These are phyloP conservation scores for Mycena chlorophos DNA, from an alignment of 768 basidiomycete genomes.

Conservation along the genomic window DNA sequence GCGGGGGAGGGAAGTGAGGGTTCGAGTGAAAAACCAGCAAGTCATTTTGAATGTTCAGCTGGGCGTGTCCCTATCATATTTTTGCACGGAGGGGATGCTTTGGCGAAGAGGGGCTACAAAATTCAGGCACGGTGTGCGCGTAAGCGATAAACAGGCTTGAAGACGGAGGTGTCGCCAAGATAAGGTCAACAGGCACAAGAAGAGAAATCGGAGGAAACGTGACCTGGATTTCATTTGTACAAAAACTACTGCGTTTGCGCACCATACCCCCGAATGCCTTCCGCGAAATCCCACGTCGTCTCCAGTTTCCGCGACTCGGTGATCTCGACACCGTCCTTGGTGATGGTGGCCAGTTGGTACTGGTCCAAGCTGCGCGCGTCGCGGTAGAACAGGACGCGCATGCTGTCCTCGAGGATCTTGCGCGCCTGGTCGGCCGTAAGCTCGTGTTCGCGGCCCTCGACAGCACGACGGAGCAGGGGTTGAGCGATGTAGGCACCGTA, in stretches of 20 bases:
- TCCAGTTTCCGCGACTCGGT: conserved; percentile 74
- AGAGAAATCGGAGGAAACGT: not conserved
- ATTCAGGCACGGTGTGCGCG: no score
- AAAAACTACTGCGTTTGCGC: conserved; percentile 74
- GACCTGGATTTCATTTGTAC: not conserved
- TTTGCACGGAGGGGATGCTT: no score
- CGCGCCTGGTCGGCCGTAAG: conserved; percentile 80
- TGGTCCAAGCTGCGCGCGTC: conserved; percentile 93
- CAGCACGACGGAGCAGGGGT: conserved; percentile 86
- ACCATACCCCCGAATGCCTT: conserved; percentile 88
- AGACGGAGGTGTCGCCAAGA: no score
- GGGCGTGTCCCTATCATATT: no score
- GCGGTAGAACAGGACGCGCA: conserved; percentile 94
- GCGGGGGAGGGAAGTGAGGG: no score
- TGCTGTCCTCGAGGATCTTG: conserved; percentile 76
- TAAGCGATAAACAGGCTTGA: no score
- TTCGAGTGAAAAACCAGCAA: no score
- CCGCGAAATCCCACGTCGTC: conserved; percentile 91
- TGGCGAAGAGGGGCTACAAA: no score
- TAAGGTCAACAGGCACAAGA: no score
- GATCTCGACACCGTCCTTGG: conserved; percentile 70
- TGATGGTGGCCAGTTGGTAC: conserved; percentile 96
- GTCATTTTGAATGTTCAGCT: no score
- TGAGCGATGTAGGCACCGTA: conserved; percentile 93
- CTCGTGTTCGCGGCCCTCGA: conserved; percentile 75